Evolutionary conservation across 495 filamentous ascomycete species (phyloP), one percentile per base, ranked within the genome.

Genomic region (Podospora anserina): DNA sequence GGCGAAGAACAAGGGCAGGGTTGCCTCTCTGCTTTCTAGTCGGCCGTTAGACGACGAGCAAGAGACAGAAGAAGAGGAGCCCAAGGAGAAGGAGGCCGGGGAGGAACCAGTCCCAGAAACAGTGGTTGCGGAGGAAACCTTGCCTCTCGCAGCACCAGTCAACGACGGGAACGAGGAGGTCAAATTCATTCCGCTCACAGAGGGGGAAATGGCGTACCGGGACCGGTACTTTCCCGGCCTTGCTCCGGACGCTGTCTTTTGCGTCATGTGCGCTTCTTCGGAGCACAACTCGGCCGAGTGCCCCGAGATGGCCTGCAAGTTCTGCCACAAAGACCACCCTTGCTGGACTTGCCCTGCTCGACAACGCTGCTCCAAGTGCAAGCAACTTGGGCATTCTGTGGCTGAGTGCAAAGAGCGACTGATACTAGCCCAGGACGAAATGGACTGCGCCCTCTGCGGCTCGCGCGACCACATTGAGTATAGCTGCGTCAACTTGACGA

Each of bases 181-280:
- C 13, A 62, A 28, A 57, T 15, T 11, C 20, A 26, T 60, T 30
- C 34, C 66, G 9, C 66, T 66, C 23, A 56, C 58, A 3, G 64
- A 70, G 2, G 72, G 74, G 18, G 77, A 78, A 57, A 30, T 74
- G 6, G 66, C 62, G 3, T 75, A 74, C 57, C 78, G 72, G 16
- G 64, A 66, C 11, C 74, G 27, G 60, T 83, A 83, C 69, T 83
- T 82, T 59, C 78, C 81, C 5, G 74, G 78, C 3, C 44, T 77
- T 61, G 71, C 71, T 5, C 61, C 72, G 2, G 67, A 76, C 57
- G 71, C 74, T 13, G 62, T 72, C 0, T 76, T 78, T 63, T 83
- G 82, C 66, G 60, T 81, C 53, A 68, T 68, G 63, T 83, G 82
- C 69, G 76, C 78, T 18, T 76, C 72, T 7, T 49, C 69, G 23